phyloP scores from a whole-genome alignment of 768 basidiomycete species.

The Tulasnella sp. region DNA sequence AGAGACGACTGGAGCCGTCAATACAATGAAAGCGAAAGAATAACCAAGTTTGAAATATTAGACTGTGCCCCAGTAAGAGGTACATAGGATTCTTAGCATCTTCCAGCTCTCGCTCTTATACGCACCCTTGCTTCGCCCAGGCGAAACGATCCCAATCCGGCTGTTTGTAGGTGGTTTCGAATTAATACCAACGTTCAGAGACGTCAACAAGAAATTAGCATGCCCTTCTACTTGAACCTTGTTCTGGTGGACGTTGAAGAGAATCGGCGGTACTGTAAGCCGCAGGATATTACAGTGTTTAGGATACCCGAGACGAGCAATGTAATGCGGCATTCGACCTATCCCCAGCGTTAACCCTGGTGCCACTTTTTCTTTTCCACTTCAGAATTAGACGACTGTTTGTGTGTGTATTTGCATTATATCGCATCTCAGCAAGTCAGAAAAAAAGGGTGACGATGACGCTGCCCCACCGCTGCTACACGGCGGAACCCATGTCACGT shows the following conservation, averaged over 20 bases:
- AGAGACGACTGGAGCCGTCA: conserved; percentile 95
- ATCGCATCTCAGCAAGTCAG: too few species aligned
- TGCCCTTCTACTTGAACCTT: conserved; percentile 94
- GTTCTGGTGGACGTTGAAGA: conserved; percentile 98
- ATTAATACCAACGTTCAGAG: too few species aligned
- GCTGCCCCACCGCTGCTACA: too few species aligned
- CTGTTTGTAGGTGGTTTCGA: conserved; percentile 78
- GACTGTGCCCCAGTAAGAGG: conserved; percentile 54
- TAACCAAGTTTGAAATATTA: conserved; percentile 77
- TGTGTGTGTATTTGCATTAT: too few species aligned
- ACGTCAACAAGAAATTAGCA: conserved; percentile 93
- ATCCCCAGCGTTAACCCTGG: too few species aligned
- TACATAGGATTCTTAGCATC: conserved; percentile 29
- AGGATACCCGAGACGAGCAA: conserved; percentile 58
- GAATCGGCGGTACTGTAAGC: conserved; percentile 96
- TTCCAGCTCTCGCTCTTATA: too few species aligned
- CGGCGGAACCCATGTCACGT: too few species aligned
- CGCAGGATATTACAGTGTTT: conserved; percentile 93
- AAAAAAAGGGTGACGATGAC: too few species aligned
- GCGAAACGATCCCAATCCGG: conserved; percentile 97
- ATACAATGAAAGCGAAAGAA: conserved; percentile 96
- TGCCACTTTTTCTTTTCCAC: too few species aligned
- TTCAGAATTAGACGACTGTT: too few species aligned
- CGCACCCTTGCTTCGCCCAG: too few species aligned
- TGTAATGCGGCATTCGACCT: too few species aligned